Evolutionary conservation across 2,329 filamentous ascomycete genomes (phyloP), one percentile per base, ranked within the genome.

Genomic region (Pseudogymnoascus sp.): DNA sequence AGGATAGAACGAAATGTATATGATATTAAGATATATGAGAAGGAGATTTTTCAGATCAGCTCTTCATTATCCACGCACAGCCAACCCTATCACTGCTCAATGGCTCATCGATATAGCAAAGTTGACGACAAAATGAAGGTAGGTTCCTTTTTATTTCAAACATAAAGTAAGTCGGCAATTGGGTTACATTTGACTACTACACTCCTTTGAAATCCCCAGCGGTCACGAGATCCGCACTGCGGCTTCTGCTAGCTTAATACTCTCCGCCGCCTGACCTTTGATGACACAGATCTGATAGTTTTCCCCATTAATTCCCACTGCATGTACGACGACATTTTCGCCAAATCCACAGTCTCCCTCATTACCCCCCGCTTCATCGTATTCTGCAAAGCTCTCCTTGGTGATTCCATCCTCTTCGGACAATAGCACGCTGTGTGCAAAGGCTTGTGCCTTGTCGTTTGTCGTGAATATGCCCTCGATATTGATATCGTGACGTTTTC

Each of bases 291-390:
- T 72, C 2, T 70, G 66, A 51, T 73, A 76, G 67, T 79, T 79
- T 71, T 79, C 74, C 0, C 79, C 79, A 6, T 71, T 77, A 48
- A 75, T 70, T 0, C 74, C 73, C 1, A 81, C 77, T 5, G 79
- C 79, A 65, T 79, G 79, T 13, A 78, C 75, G 1, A 79, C 64
- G 2, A 77, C 75, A 23, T 80, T 77, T 14, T 79, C 77, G 4
- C 78, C 78, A 73, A 76, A 81, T 63, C 77, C 65, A 2, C 66
- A 70, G 1, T 61, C 62, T 28, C 71, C 64, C 21, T 67, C 61
- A 21, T 65, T 64, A 23, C 69, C 70, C 10, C 72, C 72, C 19
- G 71, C 71, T 62, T 73, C 71, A 43, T 77, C 75, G 60, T 75
- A 77, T 68, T 78, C 71, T 0, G 67, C 75, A 65, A 72, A 78